These are phyloP conservation scores for Fomes fomentarius DNA, from an alignment of 1,284 basidiomycete genomes.

Conservation along the genomic window DNA sequence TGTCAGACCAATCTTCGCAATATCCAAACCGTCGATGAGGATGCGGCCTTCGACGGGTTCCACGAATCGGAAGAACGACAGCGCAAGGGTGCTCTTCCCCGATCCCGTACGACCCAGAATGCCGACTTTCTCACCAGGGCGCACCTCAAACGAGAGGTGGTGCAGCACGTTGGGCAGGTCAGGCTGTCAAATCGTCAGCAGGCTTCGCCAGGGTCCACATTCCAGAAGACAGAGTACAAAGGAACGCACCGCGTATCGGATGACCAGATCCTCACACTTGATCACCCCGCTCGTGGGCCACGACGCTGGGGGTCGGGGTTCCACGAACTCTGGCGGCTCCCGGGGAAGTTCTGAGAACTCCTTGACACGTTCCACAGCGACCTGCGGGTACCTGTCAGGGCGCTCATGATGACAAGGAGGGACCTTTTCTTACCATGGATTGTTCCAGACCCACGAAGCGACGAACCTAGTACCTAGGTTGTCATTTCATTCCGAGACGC, in stretches of 20 bases:
- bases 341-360: conserved; percentile 83
- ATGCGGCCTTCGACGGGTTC: conserved; percentile 87
- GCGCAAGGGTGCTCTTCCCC: conserved; percentile 88
- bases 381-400: conserved; percentile 43
- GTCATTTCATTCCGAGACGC: conserved; percentile 5
- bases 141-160: conserved; percentile 76
- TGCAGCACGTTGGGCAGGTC: conserved; percentile 89
- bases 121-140: conserved; percentile 83
- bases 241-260: conserved; percentile 82
- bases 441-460: conserved; percentile 88
- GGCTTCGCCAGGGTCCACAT: conserved; percentile 16
- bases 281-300: conserved; percentile 86
- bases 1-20: conserved; percentile 83
- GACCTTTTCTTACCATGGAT: conserved; percentile 69
- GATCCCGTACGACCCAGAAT: conserved; percentile 90
- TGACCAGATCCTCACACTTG: conserved; percentile 79
- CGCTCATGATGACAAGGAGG: conserved; percentile 4
- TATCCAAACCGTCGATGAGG: conserved; percentile 87
- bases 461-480: conserved; percentile 44
- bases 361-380: conserved; percentile 90
- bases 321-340: conserved; percentile 82
- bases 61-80: conserved; percentile 96
- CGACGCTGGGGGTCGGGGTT: conserved; percentile 79
- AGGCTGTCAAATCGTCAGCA: conserved; percentile 47
- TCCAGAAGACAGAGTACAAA: conserved; percentile 15